Conservation (phyloP, 2,329 filamentous ascomycete genomes). For the Apiospora saccharicola region DNA sequence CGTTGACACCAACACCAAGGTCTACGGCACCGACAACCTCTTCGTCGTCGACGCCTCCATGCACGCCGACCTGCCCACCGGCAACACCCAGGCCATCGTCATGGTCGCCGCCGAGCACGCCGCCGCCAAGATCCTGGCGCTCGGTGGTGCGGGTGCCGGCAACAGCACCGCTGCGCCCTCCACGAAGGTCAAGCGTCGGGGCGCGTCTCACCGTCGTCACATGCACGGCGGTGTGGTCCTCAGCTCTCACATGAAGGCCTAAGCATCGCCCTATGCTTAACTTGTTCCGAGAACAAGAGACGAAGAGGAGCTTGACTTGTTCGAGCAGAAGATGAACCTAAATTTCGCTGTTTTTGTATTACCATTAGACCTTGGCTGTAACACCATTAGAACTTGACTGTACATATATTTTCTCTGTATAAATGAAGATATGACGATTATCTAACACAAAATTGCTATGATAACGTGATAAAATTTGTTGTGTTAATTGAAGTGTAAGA, state of each 20-base stretch:
- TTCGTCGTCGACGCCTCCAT: conserved; percentile 73
- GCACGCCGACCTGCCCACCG: conserved; percentile 72
- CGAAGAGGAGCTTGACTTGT: not conserved
- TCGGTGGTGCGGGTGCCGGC: conserved; percentile 30
- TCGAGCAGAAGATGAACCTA: not conserved
- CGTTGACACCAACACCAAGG: conserved; percentile 67
- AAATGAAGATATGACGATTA: not conserved
- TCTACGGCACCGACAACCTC: conserved; percentile 73
- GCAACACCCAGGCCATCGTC: conserved; percentile 58
- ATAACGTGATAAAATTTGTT: not conserved
- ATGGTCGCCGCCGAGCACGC: conserved; percentile 45
- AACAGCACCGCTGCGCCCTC: not conserved
- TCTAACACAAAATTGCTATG: not conserved
- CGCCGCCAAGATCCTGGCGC: conserved; percentile 37
- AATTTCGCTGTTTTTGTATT: conserved; percentile 8
- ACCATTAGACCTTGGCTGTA: not conserved
- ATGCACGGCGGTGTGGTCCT: not conserved
- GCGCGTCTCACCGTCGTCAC: not conserved
- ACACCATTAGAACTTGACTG: not conserved
- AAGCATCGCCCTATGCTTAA: not conserved
- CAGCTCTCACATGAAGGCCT: not conserved
- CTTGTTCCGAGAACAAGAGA: not conserved
- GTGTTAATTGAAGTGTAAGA: too few relatives aligned
- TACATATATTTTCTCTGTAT: conserved; percentile 3
- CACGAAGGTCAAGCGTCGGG: not conserved